A percentile compares a stretch with the other conserved stretches of the same genome.
phyloP scores from a whole-genome alignment of 352 stramenopile species.

The Hyaloperonospora brassicae region DNA sequence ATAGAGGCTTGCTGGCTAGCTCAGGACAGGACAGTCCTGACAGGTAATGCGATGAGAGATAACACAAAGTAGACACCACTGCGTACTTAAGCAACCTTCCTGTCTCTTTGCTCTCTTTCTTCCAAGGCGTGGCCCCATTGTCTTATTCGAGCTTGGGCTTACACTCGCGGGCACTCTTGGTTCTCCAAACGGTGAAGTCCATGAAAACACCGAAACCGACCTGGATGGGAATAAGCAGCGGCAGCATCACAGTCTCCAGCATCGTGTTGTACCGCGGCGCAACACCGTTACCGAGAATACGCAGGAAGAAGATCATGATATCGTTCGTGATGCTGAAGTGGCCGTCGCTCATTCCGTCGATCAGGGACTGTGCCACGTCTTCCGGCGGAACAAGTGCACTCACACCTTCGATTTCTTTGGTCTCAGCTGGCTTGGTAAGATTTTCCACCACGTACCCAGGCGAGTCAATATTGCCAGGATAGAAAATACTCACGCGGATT shows the following conservation, averaged over 20 bases:
- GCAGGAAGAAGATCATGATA: conserved; percentile 61
- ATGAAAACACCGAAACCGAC: conserved; percentile 74
- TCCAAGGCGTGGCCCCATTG: not conserved
- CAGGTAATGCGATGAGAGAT: not conserved
- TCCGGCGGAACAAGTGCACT: conserved; percentile 44
- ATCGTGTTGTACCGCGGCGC: conserved; percentile 61
- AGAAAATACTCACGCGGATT: conserved; percentile 69
- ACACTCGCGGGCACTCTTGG: conserved; percentile 40
- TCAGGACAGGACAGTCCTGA: no score
- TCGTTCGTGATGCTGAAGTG: conserved; percentile 82
- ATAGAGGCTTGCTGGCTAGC: not conserved
- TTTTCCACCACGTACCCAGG: conserved; percentile 71
- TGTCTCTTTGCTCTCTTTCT: conserved; percentile 4
- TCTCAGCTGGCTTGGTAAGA: conserved; percentile 62
- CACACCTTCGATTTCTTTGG: conserved; percentile 63
- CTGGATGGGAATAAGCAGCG: conserved; percentile 55
- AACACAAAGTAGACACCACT: conserved; percentile 1
- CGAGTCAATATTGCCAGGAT: conserved; percentile 80
- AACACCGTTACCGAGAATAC: conserved; percentile 66
- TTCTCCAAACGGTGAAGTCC: conserved; percentile 63
- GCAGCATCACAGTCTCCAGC: conserved; percentile 62
- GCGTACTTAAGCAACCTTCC: conserved; percentile 4
- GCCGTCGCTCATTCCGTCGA: conserved; percentile 55
- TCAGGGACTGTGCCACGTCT: conserved; percentile 53
- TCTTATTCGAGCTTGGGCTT: conserved; percentile 54